phyloP scores from a whole-genome alignment of 805 yeast species.

The Starmera amethionina region DNA sequence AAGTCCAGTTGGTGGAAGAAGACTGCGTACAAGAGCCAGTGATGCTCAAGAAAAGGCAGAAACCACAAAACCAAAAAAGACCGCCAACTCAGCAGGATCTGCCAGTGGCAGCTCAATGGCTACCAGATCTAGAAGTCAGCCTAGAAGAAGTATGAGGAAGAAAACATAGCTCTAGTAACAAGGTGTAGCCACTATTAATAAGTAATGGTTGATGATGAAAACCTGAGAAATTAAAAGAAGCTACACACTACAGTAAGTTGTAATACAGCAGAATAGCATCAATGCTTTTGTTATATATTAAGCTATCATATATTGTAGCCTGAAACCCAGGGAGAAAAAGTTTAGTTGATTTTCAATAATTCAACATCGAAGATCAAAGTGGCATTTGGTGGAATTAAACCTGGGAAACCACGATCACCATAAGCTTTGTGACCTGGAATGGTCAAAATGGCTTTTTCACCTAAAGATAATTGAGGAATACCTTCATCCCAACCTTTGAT shows the following conservation, averaged over 20 bases:
- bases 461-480: slow-evolving; percentile 84
- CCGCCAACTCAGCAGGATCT: slow-evolving; percentile 10
- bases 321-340: background rate
- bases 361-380: slow-evolving; percentile 84
- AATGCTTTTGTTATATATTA: too few relatives aligned
- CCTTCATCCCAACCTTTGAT: slow-evolving; percentile 96
- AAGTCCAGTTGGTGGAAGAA: slow-evolving; percentile 2
- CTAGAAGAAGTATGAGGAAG: slow-evolving; percentile 9
- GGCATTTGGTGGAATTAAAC: slow-evolving; percentile 93
- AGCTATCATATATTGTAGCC: too few relatives aligned
- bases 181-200: too few relatives aligned
- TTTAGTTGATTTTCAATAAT: slow-evolving; percentile 37
- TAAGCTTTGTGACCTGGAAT: slow-evolving; percentile 92
- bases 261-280: background rate
- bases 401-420: slow-evolving; percentile 94
- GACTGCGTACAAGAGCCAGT: slow-evolving; percentile 2
- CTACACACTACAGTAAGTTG: background rate
- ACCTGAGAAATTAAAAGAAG: too few relatives aligned
- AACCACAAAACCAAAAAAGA: slow-evolving; percentile 2
- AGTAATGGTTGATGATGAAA: too few relatives aligned
- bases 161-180: background rate
- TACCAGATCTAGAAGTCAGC: slow-evolving; percentile 7
- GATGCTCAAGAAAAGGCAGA: slow-evolving; percentile 5
- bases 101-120: background rate
- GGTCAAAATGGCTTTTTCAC: slow-evolving; percentile 86